Evolutionary conservation across 441 rosid species (phyloP).

Genomic region (Bruguiera hainesii): DNA sequence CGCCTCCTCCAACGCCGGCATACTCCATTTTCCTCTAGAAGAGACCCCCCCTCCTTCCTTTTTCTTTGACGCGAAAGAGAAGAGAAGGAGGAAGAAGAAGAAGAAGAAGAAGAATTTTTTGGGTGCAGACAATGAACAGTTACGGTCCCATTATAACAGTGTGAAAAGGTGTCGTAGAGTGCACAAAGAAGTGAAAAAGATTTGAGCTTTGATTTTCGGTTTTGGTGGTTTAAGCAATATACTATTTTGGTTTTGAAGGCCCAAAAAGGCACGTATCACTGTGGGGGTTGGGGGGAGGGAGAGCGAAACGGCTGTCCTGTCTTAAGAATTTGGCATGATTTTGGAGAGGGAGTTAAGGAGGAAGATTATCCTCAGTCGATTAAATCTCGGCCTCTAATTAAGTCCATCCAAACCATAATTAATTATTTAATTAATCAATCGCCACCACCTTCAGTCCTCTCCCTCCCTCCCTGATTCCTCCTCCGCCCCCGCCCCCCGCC

Average conservation of each 20-base stretch:
- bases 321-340: constrained; percentile 37
- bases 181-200: background rate
- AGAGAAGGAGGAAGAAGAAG: background rate
- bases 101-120: background rate
- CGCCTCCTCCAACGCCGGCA: constrained; percentile 41
- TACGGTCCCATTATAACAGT: background rate
- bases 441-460: background rate
- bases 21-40: constrained; percentile 33
- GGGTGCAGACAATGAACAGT: background rate
- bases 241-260: constrained; percentile 5
- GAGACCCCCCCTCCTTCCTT: too few species aligned
- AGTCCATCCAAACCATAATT: background rate
- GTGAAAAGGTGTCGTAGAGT: background rate
- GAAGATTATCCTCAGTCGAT: constrained; percentile 6
- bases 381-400: constrained; percentile 26
- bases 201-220: constrained; percentile 7
- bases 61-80: background rate
- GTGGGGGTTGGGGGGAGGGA: background rate
- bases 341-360: constrained; percentile 40
- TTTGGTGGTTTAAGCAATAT: background rate
- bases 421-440: too few species aligned
- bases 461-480: too few species aligned
- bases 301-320: constrained; percentile 25
- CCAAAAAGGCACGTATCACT: constrained; percentile 9
- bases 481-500: background rate